Evolutionary conservation across 768 basidiomycete species (phyloP).

Genomic region (Tremella fuciformis): DNA sequence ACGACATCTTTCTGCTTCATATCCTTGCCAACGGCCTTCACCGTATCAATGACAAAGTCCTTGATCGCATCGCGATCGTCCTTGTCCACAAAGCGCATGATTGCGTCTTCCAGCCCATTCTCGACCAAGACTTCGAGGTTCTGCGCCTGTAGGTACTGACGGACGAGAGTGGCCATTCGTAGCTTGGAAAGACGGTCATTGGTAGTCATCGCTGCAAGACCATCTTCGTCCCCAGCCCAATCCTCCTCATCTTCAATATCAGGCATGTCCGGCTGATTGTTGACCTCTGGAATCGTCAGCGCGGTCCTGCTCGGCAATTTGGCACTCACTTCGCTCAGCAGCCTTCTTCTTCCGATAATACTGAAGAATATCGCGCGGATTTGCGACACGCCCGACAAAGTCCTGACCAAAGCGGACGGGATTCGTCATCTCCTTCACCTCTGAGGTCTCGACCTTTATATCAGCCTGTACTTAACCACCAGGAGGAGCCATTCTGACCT

Average conservation of each 20-base stretch:
- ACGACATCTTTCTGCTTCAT: conserved; percentile 43
- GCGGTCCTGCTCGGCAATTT: background rate
- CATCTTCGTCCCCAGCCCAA: conserved; percentile 63
- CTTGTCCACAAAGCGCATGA: conserved; percentile 94
- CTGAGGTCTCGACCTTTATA: conserved; percentile 79
- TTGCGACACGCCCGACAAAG: conserved; percentile 84
- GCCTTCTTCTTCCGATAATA: conserved; percentile 80
- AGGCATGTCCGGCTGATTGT: conserved; percentile 76
- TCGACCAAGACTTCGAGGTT: conserved; percentile 88
- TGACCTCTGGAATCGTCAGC: conserved; percentile 49
- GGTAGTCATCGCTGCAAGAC: conserved; percentile 29
- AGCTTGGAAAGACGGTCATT: conserved; percentile 62
- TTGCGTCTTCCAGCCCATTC: conserved; percentile 86
- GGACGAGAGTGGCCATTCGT: conserved; percentile 81
- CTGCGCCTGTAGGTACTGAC: conserved; percentile 87
- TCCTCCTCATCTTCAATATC: conserved; percentile 59
- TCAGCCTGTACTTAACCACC: conserved; percentile 1
- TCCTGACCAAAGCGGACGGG: conserved; percentile 96
- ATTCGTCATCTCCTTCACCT: conserved; percentile 86
- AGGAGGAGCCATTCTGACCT: conserved; percentile 56
- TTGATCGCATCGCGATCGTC: conserved; percentile 91
- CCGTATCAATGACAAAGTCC: conserved; percentile 54
- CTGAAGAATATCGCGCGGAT: conserved; percentile 86
- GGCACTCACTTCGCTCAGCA: conserved; percentile 48
- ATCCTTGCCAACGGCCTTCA: conserved; percentile 45